These are phyloP conservation scores for Lachancea lanzarotensis DNA, from an alignment of 805 yeast genomes.

Conservation along the genomic window DNA sequence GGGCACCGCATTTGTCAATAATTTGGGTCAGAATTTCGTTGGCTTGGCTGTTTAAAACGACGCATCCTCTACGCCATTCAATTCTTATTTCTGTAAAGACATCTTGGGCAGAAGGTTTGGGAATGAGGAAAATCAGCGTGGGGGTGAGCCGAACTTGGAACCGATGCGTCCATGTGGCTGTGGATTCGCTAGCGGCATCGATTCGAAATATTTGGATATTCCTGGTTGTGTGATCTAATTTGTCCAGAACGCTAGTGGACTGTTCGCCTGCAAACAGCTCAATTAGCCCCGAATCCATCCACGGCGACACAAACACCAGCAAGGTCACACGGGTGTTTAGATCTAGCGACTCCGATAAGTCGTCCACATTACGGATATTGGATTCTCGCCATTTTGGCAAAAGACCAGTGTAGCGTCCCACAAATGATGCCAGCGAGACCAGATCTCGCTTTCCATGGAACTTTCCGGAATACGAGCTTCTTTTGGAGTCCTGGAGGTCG, in stretches of 20 bases:
- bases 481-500: not conserved
- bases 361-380: constrained; percentile 8
- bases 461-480: constrained; percentile 9
- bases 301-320: constrained; percentile 34
- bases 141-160: constrained; percentile 13
- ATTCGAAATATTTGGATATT: constrained; percentile 28
- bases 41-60: constrained; percentile 6
- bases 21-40: not conserved
- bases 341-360: not conserved
- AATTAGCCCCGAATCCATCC: constrained; percentile 25
- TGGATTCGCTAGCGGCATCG: constrained; percentile 29
- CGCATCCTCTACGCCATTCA: constrained; percentile 9
- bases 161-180: constrained; percentile 22
- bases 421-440: constrained; percentile 7
- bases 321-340: constrained; percentile 9
- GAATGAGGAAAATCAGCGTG: constrained; percentile 5
- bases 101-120: not conserved
- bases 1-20: not conserved
- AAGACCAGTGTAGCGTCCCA: constrained; percentile 27
- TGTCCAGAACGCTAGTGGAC: constrained; percentile 30
- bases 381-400: constrained; percentile 30
- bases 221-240: constrained; percentile 29
- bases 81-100: constrained; percentile 6
- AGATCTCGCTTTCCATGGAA: not conserved
- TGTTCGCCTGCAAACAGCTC: constrained; percentile 24